phyloP scores from a whole-genome alignment of 225 moss, liverwort and hornwort genomes.

The Sphagnum tenellum region DNA sequence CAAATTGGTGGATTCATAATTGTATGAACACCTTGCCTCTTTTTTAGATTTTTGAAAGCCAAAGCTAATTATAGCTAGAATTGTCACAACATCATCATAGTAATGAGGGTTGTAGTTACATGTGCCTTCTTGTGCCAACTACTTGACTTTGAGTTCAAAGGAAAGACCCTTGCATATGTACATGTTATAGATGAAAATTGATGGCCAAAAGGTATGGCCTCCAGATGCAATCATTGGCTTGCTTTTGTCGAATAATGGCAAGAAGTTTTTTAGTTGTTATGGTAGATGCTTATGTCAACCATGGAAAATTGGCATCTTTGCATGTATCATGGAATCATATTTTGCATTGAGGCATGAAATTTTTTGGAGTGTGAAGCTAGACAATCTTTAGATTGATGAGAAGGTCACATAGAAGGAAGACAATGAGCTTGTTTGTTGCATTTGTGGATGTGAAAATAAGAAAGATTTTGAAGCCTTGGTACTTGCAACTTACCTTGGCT shows the following conservation, averaged over 20 bases:
- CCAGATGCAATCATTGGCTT: constrained; percentile 99
- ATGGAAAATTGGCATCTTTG: too few species aligned
- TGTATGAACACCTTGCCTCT: constrained; percentile 48
- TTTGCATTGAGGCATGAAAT: constrained; percentile 36
- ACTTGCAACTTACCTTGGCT: constrained; percentile 4
- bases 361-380: constrained; percentile 47
- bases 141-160: constrained; percentile 81
- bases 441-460: constrained; percentile 97
- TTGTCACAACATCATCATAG: constrained; percentile 49
- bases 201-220: constrained; percentile 98
- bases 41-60: constrained; percentile 48
- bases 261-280: constrained; percentile 43
- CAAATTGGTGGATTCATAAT: constrained; percentile 55
- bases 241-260: constrained; percentile 94
- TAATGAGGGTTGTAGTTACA: constrained; percentile 81
- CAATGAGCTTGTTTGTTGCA: constrained; percentile 48
- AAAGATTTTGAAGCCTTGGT: constrained; percentile 80
- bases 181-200: constrained; percentile 83
- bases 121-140: constrained; percentile 73
- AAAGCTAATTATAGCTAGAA: constrained; percentile 22
- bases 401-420: constrained; percentile 40
- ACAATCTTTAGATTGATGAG: constrained; percentile 50
- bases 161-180: constrained; percentile 72
- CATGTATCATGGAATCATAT: too few species aligned
- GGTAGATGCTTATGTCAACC: constrained; percentile 16